Conservation (phyloP, 169 alveolate genomes). For the Besnoitia besnoiti region DNA sequence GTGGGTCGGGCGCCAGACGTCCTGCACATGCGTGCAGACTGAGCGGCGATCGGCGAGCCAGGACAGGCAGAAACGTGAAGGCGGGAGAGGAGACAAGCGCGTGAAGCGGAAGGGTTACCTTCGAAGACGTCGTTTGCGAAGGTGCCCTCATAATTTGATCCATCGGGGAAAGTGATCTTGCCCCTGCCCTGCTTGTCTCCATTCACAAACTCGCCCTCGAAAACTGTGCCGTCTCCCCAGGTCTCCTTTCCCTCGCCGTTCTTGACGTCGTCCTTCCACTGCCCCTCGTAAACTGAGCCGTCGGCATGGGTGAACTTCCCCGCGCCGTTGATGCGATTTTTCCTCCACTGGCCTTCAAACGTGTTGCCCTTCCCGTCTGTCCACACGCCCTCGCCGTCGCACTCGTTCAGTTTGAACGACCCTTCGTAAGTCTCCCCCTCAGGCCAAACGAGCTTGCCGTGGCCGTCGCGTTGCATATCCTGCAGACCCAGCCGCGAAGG, state of each 20-base stretch:
- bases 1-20: not conserved
- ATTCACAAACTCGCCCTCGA: constrained; percentile 79
- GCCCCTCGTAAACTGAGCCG: constrained; percentile 79
- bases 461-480: constrained; percentile 72
- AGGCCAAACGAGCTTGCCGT: constrained; percentile 82
- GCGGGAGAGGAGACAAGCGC: not conserved
- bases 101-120: constrained; percentile 60
- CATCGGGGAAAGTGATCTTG: constrained; percentile 75
- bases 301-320: constrained; percentile 69
- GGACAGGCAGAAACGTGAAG: not conserved
- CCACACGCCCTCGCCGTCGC: constrained; percentile 54
- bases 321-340: constrained; percentile 77
- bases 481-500: not conserved
- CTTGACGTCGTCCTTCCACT: constrained; percentile 83
- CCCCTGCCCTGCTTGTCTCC: constrained; percentile 79
- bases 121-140: constrained; percentile 70
- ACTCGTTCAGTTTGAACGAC: constrained; percentile 75
- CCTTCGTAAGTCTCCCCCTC: constrained; percentile 84
- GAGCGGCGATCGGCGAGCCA: not conserved
- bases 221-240: constrained; percentile 79
- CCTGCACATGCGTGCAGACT: not conserved
- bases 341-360: constrained; percentile 84
- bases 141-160: constrained; percentile 74
- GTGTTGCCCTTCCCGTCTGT: constrained; percentile 58
- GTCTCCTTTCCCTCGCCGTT: constrained; percentile 87